These are phyloP conservation scores for Curvularia hawaiiensis DNA, from an alignment of 2,329 filamentous ascomycete genomes.

Conservation along the genomic window DNA sequence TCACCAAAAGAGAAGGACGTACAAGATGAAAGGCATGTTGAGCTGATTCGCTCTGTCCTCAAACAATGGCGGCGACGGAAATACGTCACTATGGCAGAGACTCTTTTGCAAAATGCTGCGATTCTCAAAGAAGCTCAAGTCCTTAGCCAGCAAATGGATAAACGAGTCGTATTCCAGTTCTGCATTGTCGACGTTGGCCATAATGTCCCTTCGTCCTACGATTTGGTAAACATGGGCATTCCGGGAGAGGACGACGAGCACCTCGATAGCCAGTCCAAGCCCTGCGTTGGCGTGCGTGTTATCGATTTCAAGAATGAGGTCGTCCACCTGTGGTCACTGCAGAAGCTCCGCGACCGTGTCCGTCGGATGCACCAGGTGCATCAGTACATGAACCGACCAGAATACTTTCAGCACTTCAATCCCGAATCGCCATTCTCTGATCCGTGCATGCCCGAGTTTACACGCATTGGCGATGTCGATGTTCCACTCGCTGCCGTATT, in stretches of 20 bases:
- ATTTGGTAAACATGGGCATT: constrained; percentile 91
- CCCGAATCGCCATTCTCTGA: constrained; percentile 94
- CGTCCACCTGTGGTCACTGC: constrained; percentile 90
- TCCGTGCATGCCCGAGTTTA: constrained; percentile 88
- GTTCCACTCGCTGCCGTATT: constrained; percentile 93
- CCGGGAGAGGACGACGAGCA: constrained; percentile 83
- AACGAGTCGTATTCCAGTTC: constrained; percentile 93
- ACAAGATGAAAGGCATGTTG: constrained; percentile 72
- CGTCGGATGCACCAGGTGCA: constrained; percentile 95
- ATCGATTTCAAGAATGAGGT: constrained; percentile 88
- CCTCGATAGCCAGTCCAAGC: constrained; percentile 81
- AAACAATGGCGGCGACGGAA: constrained; percentile 81
- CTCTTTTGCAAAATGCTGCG: constrained; percentile 84
- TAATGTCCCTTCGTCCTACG: constrained; percentile 89
- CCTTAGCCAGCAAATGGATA: constrained; percentile 96
- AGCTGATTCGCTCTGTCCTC: constrained; percentile 68
- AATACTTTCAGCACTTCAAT: constrained; percentile 91
- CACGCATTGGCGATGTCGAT: constrained; percentile 88
- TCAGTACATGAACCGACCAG: constrained; percentile 93
- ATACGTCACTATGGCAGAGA: constrained; percentile 93
- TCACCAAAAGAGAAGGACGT: neutral
- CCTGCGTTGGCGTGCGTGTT: constrained; percentile 87
- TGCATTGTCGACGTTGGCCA: constrained; percentile 89
- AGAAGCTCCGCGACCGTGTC: constrained; percentile 87
- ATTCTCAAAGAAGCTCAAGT: constrained; percentile 94